Base-by-base conservation (phyloP, 2,329 filamentous ascomycete species). In the Plectosphaerella plurivora region DNA sequence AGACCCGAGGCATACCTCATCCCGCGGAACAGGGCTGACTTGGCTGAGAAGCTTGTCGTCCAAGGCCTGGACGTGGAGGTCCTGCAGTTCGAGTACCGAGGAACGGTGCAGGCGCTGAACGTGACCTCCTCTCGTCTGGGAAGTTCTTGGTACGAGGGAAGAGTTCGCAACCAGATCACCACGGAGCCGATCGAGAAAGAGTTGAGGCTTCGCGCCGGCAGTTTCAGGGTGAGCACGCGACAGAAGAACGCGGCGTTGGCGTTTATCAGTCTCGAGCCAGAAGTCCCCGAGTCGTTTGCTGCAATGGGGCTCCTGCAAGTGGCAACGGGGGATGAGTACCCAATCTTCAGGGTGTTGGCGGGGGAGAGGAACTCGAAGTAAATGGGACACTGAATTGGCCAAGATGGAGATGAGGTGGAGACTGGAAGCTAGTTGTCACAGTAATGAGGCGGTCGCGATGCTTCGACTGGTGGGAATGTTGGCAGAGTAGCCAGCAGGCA, bases 1-100 rank as follows among this genome's bases (percentile, higher is more conserved):
- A 57, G 63, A 0, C 63, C 63, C 3, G 62, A 64, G 35, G 63
- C 61, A 0, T 65, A 65, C 16, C 44, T 65, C 20, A 64, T 65
- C 46, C 60, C 63, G 0, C 53, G 60, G 5, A 59, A 61, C 2
- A 63, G 61, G 57, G 53, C 51, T 11, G 59, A 61, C 14, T 54
- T 60, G 0, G 63, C 61, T 0, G 60, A 63, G 2, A 55, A 57
- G 14, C 63, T 65, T 3, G 51, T 53, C 1, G 57, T 61, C 2
- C 52, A 56, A 1, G 63, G 63, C 0, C 54, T 65, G 0, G 46
- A 61, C 3, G 57, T 65, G 0, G 60, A 65, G 4, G 56, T 25
- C 3, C 54, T 63, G 2, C 48, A 55, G 5, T 46, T 57, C 1
- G 59, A 57, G 3, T 65, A 59, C 41, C 48, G 36, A 1, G 63